Conservation (phyloP, 1,284 basidiomycete species). For the Irpex sp. region DNA sequence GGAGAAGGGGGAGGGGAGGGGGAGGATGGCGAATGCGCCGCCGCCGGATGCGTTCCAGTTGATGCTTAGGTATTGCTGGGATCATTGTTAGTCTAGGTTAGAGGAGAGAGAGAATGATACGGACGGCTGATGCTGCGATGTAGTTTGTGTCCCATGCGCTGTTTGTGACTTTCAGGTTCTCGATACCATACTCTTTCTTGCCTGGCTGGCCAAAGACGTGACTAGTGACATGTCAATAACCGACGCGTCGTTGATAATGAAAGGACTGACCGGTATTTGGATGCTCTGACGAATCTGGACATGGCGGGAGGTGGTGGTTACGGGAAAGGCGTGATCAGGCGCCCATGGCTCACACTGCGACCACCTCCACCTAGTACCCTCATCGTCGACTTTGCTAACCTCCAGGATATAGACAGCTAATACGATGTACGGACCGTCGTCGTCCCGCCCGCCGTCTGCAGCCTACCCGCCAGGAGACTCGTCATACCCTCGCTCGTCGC, state of each 20-base stretch:
- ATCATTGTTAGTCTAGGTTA: background rate
- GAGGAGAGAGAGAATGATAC: constrained; percentile 20
- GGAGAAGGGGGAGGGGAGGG: constrained; percentile 72
- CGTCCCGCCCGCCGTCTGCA: constrained; percentile 9
- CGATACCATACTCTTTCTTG: constrained; percentile 81
- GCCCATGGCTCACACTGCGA: background rate
- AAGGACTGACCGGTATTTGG: constrained; percentile 62
- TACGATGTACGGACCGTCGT: constrained; percentile 7
- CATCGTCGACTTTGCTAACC: too few relatives aligned
- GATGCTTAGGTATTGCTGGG: constrained; percentile 77
- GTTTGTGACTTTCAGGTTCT: constrained; percentile 88
- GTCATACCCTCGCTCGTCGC: background rate
- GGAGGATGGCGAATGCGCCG: constrained; percentile 91
- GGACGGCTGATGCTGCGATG: constrained; percentile 78
- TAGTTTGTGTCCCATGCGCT: constrained; percentile 98
- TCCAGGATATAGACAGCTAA: too few relatives aligned
- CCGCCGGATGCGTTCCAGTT: constrained; percentile 98
- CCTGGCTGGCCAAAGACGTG: constrained; percentile 87
- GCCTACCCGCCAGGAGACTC: background rate
- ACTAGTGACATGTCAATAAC: constrained; percentile 33
- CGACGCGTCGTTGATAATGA: background rate
- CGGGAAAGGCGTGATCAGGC: background rate
- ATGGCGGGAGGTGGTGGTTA: constrained; percentile 26
- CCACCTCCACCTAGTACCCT: too few relatives aligned
- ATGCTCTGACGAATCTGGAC: constrained; percentile 69